Evolutionary conservation across 1,284 basidiomycete genomes (phyloP), one percentile per base, ranked within the genome.

Genomic region (Apiotrichum gracile): DNA sequence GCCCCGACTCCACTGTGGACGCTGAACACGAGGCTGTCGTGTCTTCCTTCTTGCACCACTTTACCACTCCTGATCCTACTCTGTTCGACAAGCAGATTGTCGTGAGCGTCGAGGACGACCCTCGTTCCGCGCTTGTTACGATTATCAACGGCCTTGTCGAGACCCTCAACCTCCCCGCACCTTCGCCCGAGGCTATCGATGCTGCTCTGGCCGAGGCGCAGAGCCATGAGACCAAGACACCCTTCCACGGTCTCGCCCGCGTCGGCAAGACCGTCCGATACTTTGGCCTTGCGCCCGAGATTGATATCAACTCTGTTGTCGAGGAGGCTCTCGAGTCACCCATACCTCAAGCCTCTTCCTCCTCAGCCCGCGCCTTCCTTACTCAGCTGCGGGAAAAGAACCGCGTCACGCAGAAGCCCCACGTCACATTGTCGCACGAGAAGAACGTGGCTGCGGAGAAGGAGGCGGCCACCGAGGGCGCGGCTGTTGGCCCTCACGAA

Each of bases 371-470:
- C 47, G 41, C 56, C 7, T 80, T 88, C 56, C 86, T 84, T 79
- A 62, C 72, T 0, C 51, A 65, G 8, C 65, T 92, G 25, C 76
- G 80, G 37, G 53, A 84, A 7, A 70, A 72, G 0, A 66, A 77
- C 4, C 78, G 90, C 14, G 68, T 94, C 21, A 75, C 82, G 4
- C 62, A 70, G 14, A 74, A 79, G 5, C 91, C 93, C 1, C 94
- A 98, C 70, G 78, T 97, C 51, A 97, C 94, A 0, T 76, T 97
- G 49, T 84, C 87, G 9, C 94, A 98, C 70, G 73, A 76, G 58
- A 85, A 84, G 25, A 70, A 75, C 24, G 76, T 86, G 5, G 78
- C 79, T 39, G 58, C 49, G 5, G 69, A 73, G 5, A 76, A 52
- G 6, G 81, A 80, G 37, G 51, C 73, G 2, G 34, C 44, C 41